Percentiles rank a stretch among this genome's conserved stretches.
Conservation (phyloP, 2,329 filamentous ascomycete species). For the Bertia moriformis region DNA sequence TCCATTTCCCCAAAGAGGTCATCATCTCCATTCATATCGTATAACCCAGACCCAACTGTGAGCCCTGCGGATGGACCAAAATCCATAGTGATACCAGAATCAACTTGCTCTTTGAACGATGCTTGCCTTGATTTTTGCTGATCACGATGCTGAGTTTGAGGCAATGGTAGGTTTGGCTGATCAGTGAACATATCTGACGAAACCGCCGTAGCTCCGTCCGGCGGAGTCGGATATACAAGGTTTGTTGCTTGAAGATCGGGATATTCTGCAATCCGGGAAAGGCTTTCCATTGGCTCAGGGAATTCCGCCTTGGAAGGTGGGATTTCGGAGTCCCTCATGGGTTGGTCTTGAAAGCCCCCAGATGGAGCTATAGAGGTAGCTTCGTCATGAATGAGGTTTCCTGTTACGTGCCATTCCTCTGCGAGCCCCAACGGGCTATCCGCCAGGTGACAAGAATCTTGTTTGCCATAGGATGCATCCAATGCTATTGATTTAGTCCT, state of each 20-base stretch:
- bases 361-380: too few species aligned
- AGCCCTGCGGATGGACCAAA: constrained; percentile 12
- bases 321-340: constrained; percentile 1
- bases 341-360: background rate
- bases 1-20: constrained; percentile 44
- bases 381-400: background rate
- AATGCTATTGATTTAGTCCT: constrained; percentile 10
- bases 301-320: constrained; percentile 10
- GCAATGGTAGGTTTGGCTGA: background rate
- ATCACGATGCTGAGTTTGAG: background rate
- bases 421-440: background rate
- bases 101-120: background rate
- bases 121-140: too few species aligned
- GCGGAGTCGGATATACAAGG: constrained; percentile 36
- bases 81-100: constrained; percentile 6
- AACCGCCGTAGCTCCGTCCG: constrained; percentile 21
- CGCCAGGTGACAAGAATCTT: background rate
- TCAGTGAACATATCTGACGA: background rate
- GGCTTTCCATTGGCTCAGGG: constrained; percentile 16
- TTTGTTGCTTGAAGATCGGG: constrained; percentile 21
- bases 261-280: constrained; percentile 19
- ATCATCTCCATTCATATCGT: constrained; percentile 27
- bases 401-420: background rate
- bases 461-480: constrained; percentile 8
- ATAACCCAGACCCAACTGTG: constrained; percentile 18